Evolutionary conservation across 108 stramenopile species (phyloP).

Genomic region (Schizochytrium sp.): DNA sequence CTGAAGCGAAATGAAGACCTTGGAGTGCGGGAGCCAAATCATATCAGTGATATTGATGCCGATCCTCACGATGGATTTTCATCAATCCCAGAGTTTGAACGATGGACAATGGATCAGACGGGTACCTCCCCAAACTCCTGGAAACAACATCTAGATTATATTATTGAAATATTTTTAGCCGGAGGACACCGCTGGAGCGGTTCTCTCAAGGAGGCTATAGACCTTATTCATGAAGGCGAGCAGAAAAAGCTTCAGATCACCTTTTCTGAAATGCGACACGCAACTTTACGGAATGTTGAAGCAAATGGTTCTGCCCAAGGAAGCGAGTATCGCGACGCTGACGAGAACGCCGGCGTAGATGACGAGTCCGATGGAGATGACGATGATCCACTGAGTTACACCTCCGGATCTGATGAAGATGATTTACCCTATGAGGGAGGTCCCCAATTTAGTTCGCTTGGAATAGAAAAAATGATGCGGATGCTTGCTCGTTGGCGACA

Average conservation of each 20-base stretch:
- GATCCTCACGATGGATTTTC: too few species aligned
- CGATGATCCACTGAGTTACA: neutral
- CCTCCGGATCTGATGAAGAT: neutral
- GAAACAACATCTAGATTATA: neutral
- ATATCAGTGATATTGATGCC: too few species aligned
- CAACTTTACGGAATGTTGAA: neutral
- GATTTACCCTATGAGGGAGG: neutral
- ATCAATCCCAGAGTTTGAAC: neutral
- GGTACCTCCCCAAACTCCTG: neutral
- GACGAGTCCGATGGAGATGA: conserved; percentile 14
- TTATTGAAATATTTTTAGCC: neutral
- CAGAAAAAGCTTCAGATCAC: neutral
- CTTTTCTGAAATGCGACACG: neutral
- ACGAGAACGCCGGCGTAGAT: neutral
- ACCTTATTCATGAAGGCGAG: neutral
- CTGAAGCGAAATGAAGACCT: too few species aligned
- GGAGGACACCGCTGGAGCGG: conserved; percentile 21
- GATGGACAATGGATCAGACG: neutral
- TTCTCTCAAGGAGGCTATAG: conserved; percentile 18
- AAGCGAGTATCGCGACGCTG: neutral
- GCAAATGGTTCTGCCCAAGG: neutral
- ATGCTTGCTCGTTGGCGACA: conserved; percentile 32
- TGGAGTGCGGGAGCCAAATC: too few species aligned
- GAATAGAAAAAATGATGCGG: conserved; percentile 7
- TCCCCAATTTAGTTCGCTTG: neutral